Base-by-base conservation (phyloP, 139 green algal genomes). In the Spirogloea muscicola region DNA sequence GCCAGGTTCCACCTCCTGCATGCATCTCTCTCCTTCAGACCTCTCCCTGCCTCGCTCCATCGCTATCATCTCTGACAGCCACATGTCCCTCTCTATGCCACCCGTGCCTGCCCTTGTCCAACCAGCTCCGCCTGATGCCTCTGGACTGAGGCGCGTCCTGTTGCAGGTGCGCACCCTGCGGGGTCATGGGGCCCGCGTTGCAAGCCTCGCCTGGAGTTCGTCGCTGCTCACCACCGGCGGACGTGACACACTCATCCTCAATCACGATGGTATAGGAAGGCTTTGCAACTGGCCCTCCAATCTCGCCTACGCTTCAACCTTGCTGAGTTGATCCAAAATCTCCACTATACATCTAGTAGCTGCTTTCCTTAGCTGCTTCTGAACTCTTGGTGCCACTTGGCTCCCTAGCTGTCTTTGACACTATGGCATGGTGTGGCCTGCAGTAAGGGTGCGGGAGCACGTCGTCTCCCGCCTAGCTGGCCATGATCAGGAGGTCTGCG, bases 131-230 rank as follows among this genome's bases (percentile, higher is more conserved):
- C n/a, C n/a, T n/a, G n/a, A n/a, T n/a, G n/a, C n/a, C n/a, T n/a
- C n/a, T n/a, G n/a, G n/a, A n/a, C n/a, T n/a, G n/a, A n/a, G n/a
- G n/a, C n/a, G n/a, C n/a, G n/a, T n/a, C n/a, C n/a, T n/a, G n/a
- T n/a, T 65, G 46, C 21, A 58, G 57, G 18, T 65, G 13, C 27
- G 93, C 21, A 88, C 90, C 64, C 86, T 98, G 43, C 58, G 58
- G 29, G 93, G 93, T 29, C 93, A 98, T 84, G 84, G 86, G 31
- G 93, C 92, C 31, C 86, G 93, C 36, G 91, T 98, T 1, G 83
- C 74, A 31, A 83, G 83, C 1, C 76, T 96, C 18, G 77, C 88
- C 7, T 98, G 93, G 93, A 93, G 92, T 80, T 69, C 82, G 37
- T 76, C 85, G 68, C 9, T 71, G 43, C 88, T 97, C 6, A 85